These are phyloP conservation scores for Penicillium paxilli DNA, from an alignment of 495 filamentous ascomycete genomes.

Conservation along the genomic window DNA sequence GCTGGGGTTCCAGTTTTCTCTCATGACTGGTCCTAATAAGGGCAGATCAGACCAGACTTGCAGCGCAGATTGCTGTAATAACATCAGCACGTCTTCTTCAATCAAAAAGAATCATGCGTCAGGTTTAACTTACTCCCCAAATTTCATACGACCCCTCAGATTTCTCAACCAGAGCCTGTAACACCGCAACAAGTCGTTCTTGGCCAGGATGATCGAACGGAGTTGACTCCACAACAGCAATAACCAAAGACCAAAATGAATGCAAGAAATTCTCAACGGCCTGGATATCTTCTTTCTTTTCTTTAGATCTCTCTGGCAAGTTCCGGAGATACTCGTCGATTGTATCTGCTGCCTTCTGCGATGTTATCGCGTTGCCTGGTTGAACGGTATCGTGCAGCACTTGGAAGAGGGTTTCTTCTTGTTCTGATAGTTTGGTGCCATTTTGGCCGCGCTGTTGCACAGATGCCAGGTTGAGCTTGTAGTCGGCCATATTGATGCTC, in stretches of 20 bases:
- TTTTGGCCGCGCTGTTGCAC: not conserved
- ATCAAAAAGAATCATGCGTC: no score
- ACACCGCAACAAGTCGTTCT: not conserved
- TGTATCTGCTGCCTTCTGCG: not conserved
- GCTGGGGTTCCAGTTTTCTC: not conserved
- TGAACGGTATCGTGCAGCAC: not conserved
- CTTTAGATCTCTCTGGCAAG: not conserved
- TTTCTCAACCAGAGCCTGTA: not conserved
- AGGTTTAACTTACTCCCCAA: not conserved
- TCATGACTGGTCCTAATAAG: not conserved
- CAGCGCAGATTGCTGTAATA: not conserved
- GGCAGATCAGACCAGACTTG: not conserved
- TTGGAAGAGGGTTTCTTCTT: not conserved
- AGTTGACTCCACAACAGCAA: not conserved
- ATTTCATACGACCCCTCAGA: not conserved
- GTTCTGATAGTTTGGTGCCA: not conserved
- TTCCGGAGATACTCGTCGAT: not conserved
- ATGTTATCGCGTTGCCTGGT: not conserved
- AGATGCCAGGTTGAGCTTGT: not conserved
- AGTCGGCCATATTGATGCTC: not conserved
- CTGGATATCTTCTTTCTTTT: not conserved
- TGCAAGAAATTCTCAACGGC: not conserved
- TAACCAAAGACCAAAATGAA: not conserved
- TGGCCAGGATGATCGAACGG: not conserved
- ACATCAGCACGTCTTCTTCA: not conserved